Evolutionary conservation across 805 yeast species (phyloP), one percentile per base, ranked within the genome.

Genomic region (Ogataea nakhonphanomensis): DNA sequence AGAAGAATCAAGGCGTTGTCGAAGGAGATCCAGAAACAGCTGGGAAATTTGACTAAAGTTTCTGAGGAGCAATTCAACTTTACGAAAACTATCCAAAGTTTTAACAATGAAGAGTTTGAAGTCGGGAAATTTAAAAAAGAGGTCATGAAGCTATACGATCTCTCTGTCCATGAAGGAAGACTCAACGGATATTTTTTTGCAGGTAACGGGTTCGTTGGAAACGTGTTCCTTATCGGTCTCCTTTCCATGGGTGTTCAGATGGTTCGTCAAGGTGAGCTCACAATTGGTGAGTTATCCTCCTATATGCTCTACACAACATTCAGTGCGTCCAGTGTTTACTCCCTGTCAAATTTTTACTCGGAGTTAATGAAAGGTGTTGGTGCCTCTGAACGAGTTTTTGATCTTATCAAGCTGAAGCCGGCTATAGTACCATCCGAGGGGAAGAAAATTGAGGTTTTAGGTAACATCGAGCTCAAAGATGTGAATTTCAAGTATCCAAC

Each of bases 301-400:
- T 91, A 89, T 61, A 82, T 90, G 81, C 84, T 91, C 93, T 91
- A 91, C 64, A 93, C 97, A 0, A 87, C 87, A 1, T 91, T 86
- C 61, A 84, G 96, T 2, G 98, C 96, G 0, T 72, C 88, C n/a
- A 87, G 96, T 7, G 85, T 90, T 53, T 84, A 85, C 62, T 96
- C 97, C 0, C 60, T 91, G 13, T 91, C 96, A 0, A 85, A 84
- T 54, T 91, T 91, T 59, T 91, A 90, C 58, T 80, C 95, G 2
- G 98, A 91, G 61, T 67, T 91, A 43, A 91, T 91, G 97, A 91
- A 91, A 66, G 98, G 97, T 41, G 85, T 90, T 7, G 98, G 98
- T 36, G 97, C 98, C 0, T 93, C 96, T 0, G 82, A 89, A 36
- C 71, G 98, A 44, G 76, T 91, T 20, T 90, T 91, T 67, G 98